Base-by-base conservation (phyloP, 2,329 filamentous ascomycete species). In the Cladophialophora carrionii region DNA sequence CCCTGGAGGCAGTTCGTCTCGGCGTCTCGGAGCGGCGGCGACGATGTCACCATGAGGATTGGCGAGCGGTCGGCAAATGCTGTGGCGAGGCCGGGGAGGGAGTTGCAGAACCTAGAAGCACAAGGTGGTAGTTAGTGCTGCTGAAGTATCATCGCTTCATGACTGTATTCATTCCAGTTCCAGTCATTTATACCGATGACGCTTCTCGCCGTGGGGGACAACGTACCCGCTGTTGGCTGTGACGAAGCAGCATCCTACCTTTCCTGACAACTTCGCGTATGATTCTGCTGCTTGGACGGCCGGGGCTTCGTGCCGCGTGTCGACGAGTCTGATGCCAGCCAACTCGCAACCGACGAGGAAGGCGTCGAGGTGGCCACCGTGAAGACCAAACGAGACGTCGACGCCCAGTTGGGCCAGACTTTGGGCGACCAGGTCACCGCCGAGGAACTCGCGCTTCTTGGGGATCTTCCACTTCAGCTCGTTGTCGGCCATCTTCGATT, bases 301-400 rank as follows among this genome's bases (percentile, higher is more conserved):
- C 14, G 78, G 78, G 0, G 80, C 80, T 68, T 83, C 80, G 68
- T 83, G 81, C 49, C 80, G 71, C 0, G 78, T 81, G 65, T 83
- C 79, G 26, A 82, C 73, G 2, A 82, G 73, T 5, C 73, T 74
- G 54, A 82, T 82, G 12, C 76, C 79, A 14, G 73, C 65, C 24
- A 75, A 72, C 4, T 75, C 73, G 61, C 78, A 79, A 6, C 79
- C 81, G 70, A 81, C 76, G 1, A 83, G 72, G 64, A 83, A 82
- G 14, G 80, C 79, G 72, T 83, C 80, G 1, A 82, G 74, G 68
- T 82, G 80, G 8, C 81, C 80, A 1, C 80, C 81, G 66, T 82
- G 81, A 10, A 82, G 71, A 22, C 80, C 80, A 63, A 83, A 83
- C 1, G 78, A 77, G 20, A 81, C 78, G 20, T 77, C 73, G 2